Evolutionary conservation across 2,329 filamentous ascomycete species (phyloP).

Genomic region (Paecilomyces fulvus): DNA sequence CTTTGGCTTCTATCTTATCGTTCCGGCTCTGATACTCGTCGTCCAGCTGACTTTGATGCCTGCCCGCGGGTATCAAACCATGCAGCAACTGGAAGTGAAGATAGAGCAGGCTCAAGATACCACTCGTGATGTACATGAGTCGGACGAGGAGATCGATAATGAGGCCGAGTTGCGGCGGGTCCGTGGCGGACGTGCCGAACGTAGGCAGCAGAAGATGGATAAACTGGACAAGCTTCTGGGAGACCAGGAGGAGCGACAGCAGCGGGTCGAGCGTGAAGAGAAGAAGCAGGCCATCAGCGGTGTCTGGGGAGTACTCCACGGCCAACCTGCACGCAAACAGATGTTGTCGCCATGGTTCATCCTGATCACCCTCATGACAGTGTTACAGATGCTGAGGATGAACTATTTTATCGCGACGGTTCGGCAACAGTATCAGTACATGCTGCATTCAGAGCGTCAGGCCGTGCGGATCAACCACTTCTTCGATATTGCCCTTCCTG

Average conservation of each 20-base stretch:
- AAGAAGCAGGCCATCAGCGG: constrained; percentile 61
- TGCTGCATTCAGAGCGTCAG: constrained; percentile 54
- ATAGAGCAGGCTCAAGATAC: constrained; percentile 45
- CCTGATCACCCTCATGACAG: constrained; percentile 69
- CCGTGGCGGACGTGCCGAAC: constrained; percentile 49
- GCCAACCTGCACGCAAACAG: constrained; percentile 59
- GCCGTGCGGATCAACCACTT: constrained; percentile 69
- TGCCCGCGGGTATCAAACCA: constrained; percentile 64
- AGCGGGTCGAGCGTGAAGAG: constrained; percentile 55
- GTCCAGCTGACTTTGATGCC: constrained; percentile 63
- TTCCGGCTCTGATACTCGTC: constrained; percentile 56
- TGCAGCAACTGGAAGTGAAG: constrained; percentile 66
- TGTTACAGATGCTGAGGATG: constrained; percentile 66
- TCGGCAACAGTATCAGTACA: constrained; percentile 67
- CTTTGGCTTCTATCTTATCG: constrained; percentile 64
- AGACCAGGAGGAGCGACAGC: constrained; percentile 49
- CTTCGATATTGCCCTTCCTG: constrained; percentile 73
- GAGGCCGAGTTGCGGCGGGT: constrained; percentile 37
- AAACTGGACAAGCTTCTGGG: constrained; percentile 66
- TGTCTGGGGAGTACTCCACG: constrained; percentile 80
- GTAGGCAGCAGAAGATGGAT: constrained; percentile 53
- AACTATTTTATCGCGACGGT: constrained; percentile 87
- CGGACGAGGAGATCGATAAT: constrained; percentile 43
- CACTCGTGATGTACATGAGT: constrained; percentile 37
- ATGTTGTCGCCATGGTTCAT: constrained; percentile 76